These are phyloP conservation scores for Xylaria sp. DNA, from an alignment of 2,329 filamentous ascomycete species.

Conservation along the genomic window DNA sequence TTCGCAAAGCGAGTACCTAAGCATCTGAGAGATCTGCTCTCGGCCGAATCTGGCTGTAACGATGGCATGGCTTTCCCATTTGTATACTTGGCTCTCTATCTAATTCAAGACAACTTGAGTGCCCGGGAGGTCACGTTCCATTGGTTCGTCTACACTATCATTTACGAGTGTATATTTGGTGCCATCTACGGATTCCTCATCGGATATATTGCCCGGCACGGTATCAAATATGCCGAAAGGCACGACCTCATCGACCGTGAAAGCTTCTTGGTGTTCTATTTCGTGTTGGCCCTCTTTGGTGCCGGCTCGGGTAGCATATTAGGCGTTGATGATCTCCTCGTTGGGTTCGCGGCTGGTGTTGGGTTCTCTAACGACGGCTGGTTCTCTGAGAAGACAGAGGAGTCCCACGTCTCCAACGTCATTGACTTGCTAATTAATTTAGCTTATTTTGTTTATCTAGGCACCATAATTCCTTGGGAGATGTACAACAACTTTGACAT, in stretches of 20 bases:
- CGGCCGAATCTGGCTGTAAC: conserved; percentile 97
- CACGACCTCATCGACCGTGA: conserved; percentile 91
- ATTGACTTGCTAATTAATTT: conserved; percentile 97
- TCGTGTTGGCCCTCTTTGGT: conserved; percentile 94
- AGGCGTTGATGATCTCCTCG: conserved; percentile 91
- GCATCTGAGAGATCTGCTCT: conserved; percentile 93
- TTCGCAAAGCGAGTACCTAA: conserved; percentile 98
- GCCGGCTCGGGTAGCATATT: conserved; percentile 92
- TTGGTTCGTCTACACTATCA: conserved; percentile 88
- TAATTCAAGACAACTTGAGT: conserved; percentile 82
- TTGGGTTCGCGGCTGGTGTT: conserved; percentile 96
- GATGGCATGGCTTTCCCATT: conserved; percentile 99
- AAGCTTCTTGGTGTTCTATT: conserved; percentile 98
- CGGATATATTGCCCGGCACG: conserved; percentile 89
- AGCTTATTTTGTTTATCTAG: conserved; percentile 97
- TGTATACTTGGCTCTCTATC: conserved; percentile 90
- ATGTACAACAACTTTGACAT: conserved; percentile 82
- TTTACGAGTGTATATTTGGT: conserved; percentile 97
- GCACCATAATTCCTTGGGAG: conserved; percentile 96
- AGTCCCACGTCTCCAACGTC: conserved; percentile 98
- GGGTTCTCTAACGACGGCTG: conserved; percentile 99
- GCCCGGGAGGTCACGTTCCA: conserved; percentile 78
- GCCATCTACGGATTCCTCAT: conserved; percentile 87
- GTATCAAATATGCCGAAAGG: conserved; percentile 88
- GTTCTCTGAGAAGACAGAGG: conserved; percentile 98